A percentile compares a stretch with the other conserved stretches of the same genome.
Evolutionary conservation across 2,329 filamentous ascomycete species (phyloP).

Genomic region (Cercospora janseana): DNA sequence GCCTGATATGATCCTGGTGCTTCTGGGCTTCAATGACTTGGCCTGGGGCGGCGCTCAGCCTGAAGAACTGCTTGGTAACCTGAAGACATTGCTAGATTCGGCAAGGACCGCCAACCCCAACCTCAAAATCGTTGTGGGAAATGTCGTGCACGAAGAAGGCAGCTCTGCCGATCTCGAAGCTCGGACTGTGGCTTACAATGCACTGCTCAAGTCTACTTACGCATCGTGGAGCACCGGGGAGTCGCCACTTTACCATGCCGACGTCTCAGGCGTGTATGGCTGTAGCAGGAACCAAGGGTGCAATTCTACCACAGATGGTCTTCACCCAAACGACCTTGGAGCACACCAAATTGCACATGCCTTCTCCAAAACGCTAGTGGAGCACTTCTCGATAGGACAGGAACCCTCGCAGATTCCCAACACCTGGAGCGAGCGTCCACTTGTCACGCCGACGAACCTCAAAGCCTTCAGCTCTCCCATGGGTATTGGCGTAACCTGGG

Average conservation of each 20-base stretch:
- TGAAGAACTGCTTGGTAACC: slow-evolving; percentile 25
- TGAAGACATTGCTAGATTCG: slow-evolving; percentile 34
- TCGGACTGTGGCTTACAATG: slow-evolving; percentile 3
- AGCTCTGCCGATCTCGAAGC: neutral
- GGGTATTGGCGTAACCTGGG: slow-evolving; percentile 17
- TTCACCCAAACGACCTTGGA: slow-evolving; percentile 45
- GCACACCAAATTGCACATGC: slow-evolving; percentile 47
- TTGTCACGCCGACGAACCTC: slow-evolving; percentile 6
- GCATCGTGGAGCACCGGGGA: slow-evolving; percentile 28
- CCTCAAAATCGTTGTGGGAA: slow-evolving; percentile 25
- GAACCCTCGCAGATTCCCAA: slow-evolving; percentile 5
- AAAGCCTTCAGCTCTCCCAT: slow-evolving; percentile 8
- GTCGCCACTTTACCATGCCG: slow-evolving; percentile 39
- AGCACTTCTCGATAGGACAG: slow-evolving; percentile 11
- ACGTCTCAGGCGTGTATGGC: slow-evolving; percentile 31
- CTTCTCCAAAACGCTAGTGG: slow-evolving; percentile 34
- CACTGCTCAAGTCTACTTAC: slow-evolving; percentile 5
- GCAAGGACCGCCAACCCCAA: slow-evolving; percentile 35
- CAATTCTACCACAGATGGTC: slow-evolving; percentile 41
- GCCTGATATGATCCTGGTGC: slow-evolving; percentile 36
- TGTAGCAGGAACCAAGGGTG: slow-evolving; percentile 35
- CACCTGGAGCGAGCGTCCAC: slow-evolving; percentile 7
- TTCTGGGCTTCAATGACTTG: slow-evolving; percentile 32
- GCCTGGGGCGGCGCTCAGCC: slow-evolving; percentile 28
- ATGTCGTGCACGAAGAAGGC: slow-evolving; percentile 19